A percentile compares a stretch with the other conserved stretches of the same genome.
These are phyloP conservation scores for Saccharomyces mikatae DNA, from an alignment of 805 yeast species.

Conservation along the genomic window DNA sequence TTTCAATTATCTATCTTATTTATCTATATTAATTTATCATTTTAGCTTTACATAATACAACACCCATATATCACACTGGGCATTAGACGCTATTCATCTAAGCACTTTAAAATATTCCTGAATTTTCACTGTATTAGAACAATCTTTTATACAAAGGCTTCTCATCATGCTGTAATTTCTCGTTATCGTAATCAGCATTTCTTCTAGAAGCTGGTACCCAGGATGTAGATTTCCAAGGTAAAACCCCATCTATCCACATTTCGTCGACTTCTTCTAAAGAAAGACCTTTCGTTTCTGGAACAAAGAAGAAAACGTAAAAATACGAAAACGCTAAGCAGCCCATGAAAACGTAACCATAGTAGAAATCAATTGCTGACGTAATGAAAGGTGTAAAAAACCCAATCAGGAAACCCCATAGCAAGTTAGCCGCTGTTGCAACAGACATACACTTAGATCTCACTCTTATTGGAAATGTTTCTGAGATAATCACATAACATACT, in stretches of 20 bases:
- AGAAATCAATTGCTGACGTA: conserved; percentile 53
- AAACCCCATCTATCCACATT: conserved; percentile 35
- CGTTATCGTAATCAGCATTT: conserved; percentile 14
- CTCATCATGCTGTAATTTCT: conserved; percentile 14
- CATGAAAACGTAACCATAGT: conserved; percentile 52
- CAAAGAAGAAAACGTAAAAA: conserved; percentile 59
- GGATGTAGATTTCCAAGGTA: conserved; percentile 37
- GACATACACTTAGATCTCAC: conserved; percentile 53
- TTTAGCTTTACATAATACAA: too few species aligned
- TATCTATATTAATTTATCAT: too few species aligned
- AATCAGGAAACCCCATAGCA: conserved; percentile 62
- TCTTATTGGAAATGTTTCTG: conserved; percentile 68
- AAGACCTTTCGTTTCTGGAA: conserved; percentile 72
- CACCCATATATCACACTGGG: too few species aligned
- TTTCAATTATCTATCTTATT: too few species aligned
- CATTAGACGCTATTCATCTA: too few species aligned
- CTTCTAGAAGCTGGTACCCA: conserved; percentile 42
- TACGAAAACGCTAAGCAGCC: conserved; percentile 46
- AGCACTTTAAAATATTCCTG: too few species aligned
- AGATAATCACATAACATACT: conserved; percentile 52
- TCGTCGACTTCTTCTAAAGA: conserved; percentile 73
- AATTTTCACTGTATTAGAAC: neutral
- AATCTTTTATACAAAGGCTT: conserved; percentile 18
- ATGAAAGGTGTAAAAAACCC: conserved; percentile 69
- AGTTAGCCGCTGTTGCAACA: conserved; percentile 55